Evolutionary conservation across 202 grass and related monocot genomes (phyloP), one percentile per base, ranked within the genome.

Genomic region (Dendrocalamus latiflorus): DNA sequence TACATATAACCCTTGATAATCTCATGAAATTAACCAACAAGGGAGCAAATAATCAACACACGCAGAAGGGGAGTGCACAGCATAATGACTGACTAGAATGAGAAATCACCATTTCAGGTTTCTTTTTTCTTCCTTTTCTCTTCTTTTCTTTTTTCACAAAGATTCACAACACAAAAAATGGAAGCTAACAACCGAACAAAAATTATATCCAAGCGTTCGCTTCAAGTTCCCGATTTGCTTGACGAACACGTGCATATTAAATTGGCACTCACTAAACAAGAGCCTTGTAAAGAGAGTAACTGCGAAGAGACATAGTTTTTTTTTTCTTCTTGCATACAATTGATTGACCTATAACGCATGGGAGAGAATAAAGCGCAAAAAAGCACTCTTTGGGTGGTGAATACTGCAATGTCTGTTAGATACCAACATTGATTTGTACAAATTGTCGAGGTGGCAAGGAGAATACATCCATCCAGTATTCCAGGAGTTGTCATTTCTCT

Each of bases 221-320:
- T 76, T 33, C 44, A 80, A 79, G 22, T 53, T 75, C 14, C 30
- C 17, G 63, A 68, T 69, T 61, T 84, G 18, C 9, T 80, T 59
- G 9, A 18, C 1, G 6, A 24, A 16, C 11, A 33, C 18, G 5
- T 18, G 77, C 9, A 55, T 49, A 11, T 63, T 54, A n/a, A n/a
- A n/a, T n/a, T n/a, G n/a, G n/a, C n/a, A n/a, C n/a, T n/a, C n/a
- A n/a, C n/a, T n/a, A n/a, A n/a, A n/a, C n/a, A n/a, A n/a, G n/a
- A n/a, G n/a, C n/a, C n/a, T n/a, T n/a, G n/a, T n/a, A n/a, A n/a
- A n/a, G n/a, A n/a, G n/a, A n/a, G n/a, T n/a, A n/a, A n/a, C n/a
- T n/a, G n/a, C n/a, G n/a, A n/a, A n/a, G n/a, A n/a, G n/a, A n/a
- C n/a, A n/a, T n/a, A n/a, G n/a, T n/a, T n/a, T n/a, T n/a, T n/a